Conservation (phyloP, 805 yeast species). For the Myxozyma neotropica region DNA sequence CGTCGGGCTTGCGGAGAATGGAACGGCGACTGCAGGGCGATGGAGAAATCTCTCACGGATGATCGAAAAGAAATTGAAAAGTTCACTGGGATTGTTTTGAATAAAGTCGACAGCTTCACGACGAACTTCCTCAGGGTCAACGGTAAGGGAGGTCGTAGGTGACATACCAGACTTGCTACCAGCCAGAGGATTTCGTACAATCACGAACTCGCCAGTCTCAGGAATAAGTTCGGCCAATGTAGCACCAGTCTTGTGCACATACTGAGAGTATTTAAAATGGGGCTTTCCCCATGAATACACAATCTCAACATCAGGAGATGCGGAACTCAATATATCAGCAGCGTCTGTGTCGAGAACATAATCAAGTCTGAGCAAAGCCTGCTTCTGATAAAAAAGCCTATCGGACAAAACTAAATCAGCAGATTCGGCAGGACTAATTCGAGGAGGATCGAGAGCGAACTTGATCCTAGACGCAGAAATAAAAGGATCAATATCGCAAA, state of each 20-base stretch:
- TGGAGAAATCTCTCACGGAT: conserved; percentile 20
- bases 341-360: conserved; percentile 83
- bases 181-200: conserved; percentile 30
- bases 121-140: conserved; percentile 28
- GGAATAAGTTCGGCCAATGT: conserved; percentile 59
- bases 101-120: conserved; percentile 29
- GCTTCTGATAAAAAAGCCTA: conserved; percentile 75
- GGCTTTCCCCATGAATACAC: conserved; percentile 92
- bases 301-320: conserved; percentile 56
- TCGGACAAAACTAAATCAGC: conserved; percentile 35
- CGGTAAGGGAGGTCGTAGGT: not conserved
- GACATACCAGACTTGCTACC: conserved; percentile 10
- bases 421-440: conserved; percentile 9
- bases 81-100: conserved; percentile 16
- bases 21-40: conserved; percentile 33
- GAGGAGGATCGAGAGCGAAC: conserved; percentile 70
- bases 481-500: conserved; percentile 81
- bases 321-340: conserved; percentile 45
- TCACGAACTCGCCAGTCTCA: conserved; percentile 31
- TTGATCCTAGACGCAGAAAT: conserved; percentile 76
- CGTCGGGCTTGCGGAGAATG: conserved; percentile 31
- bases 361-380: conserved; percentile 66
- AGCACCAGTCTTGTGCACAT: conserved; percentile 85
- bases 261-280: conserved; percentile 78
- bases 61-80: conserved; percentile 20